These are phyloP conservation scores for Microstroma glucosiphilum DNA, from an alignment of 1,284 basidiomycete genomes.

Conservation along the genomic window DNA sequence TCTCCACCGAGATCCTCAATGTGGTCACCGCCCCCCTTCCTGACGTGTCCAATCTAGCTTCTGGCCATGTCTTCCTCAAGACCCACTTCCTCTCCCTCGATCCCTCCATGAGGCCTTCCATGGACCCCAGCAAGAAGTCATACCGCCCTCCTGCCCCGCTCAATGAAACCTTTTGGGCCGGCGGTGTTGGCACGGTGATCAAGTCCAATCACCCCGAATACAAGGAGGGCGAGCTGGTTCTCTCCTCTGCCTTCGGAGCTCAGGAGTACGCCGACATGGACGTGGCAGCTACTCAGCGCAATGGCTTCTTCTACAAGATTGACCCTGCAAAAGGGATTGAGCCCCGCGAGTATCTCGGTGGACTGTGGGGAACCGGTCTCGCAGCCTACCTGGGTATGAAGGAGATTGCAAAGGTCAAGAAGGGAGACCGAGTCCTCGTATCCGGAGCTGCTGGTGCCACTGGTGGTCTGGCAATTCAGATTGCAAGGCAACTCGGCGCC, in stretches of 20 bases:
- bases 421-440: constrained; percentile 16
- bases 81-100: constrained; percentile 4
- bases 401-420: constrained; percentile 9
- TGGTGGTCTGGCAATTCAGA: constrained; percentile 9
- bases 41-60: background rate
- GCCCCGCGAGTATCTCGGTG: constrained; percentile 8
- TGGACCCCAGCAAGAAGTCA: constrained; percentile 5
- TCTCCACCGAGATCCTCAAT: background rate
- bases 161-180: background rate
- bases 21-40: background rate
- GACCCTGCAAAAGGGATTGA: constrained; percentile 1
- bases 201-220: constrained; percentile 6
- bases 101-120: constrained; percentile 4
- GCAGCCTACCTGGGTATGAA: constrained; percentile 14
- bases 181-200: constrained; percentile 7
- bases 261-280: constrained; percentile 7
- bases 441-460: constrained; percentile 16
- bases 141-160: constrained; percentile 5
- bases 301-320: constrained; percentile 4
- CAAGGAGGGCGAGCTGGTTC: constrained; percentile 2
- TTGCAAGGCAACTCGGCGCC: background rate
- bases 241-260: constrained; percentile 1
- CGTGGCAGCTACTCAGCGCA: background rate
- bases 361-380: constrained; percentile 6
- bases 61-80: constrained; percentile 5